phyloP scores from a whole-genome alignment of 179 eudicot genomes.

The Beta corolliflora region DNA sequence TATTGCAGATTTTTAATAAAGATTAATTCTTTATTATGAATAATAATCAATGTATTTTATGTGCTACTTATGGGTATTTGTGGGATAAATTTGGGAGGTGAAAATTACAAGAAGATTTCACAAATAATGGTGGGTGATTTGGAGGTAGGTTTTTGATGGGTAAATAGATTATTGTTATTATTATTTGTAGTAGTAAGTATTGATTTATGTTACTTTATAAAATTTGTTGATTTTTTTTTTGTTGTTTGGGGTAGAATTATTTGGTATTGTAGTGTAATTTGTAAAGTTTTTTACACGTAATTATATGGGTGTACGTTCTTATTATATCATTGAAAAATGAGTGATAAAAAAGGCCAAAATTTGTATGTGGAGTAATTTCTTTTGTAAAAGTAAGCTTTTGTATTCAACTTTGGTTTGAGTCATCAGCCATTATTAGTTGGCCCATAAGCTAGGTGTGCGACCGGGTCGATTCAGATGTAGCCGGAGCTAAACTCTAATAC shows the following conservation, averaged over 20 bases:
- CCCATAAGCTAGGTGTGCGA: not conserved
- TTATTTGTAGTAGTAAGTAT: slow-evolving; percentile 7
- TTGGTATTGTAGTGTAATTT: slow-evolving; percentile 13
- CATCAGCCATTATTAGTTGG: not conserved
- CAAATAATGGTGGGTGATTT: slow-evolving; percentile 1
- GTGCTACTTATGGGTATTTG: not conserved
- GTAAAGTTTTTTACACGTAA: slow-evolving; percentile 13
- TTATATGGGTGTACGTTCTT: not conserved
- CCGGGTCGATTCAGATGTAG: no score
- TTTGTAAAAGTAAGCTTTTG: not conserved
- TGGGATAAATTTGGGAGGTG: not conserved
- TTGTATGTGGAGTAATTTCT: not conserved
- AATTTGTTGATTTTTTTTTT: no score
- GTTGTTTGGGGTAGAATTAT: not conserved
- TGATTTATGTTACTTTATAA: not conserved
- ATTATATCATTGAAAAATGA: not conserved
- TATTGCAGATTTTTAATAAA: slow-evolving; percentile 1
- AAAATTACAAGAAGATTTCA: not conserved
- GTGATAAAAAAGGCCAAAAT: not conserved
- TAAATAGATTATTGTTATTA: slow-evolving; percentile 13
- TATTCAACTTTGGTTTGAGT: not conserved
- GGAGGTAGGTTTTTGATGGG: slow-evolving; percentile 8
- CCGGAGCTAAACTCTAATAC: no score
- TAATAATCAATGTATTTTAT: not conserved
- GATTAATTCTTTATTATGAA: slow-evolving; percentile 12